Percentiles rank a stretch among this genome's conserved stretches.
Conservation (phyloP, 768 basidiomycete genomes). For the Sarcomyxa edulis region DNA sequence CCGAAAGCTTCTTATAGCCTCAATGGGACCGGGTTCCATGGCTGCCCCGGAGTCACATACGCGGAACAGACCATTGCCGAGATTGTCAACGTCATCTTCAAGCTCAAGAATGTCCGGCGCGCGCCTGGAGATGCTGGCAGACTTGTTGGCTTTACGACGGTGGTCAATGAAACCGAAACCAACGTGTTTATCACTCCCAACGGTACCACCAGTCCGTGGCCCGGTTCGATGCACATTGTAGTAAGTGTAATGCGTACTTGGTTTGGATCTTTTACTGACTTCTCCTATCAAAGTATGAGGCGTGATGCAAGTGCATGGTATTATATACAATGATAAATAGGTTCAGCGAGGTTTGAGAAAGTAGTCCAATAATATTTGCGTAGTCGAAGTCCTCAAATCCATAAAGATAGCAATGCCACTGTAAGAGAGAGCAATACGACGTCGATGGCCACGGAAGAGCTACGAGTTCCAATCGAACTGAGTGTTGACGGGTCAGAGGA, state of each 20-base stretch:
- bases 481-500: conserved; percentile 45
- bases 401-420: too few relatives aligned
- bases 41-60: conserved; percentile 30
- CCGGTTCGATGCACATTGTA: conserved; percentile 29
- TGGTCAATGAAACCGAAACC: conserved; percentile 27
- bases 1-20: conserved; percentile 23
- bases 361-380: too few relatives aligned
- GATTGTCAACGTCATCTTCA: conserved; percentile 40
- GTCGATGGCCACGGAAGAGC: background rate
- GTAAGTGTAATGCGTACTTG: too few relatives aligned
- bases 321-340: too few relatives aligned
- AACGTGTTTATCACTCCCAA: conserved; percentile 27
- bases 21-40: conserved; percentile 34
- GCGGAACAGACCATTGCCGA: conserved; percentile 34
- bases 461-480: conserved; percentile 21
- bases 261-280: too few relatives aligned
- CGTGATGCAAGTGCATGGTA: too few relatives aligned
- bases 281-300: too few relatives aligned
- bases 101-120: conserved; percentile 36
- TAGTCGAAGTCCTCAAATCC: too few relatives aligned
- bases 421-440: too few relatives aligned
- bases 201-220: conserved; percentile 30
- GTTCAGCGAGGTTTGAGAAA: too few relatives aligned
- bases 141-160: conserved; percentile 24
- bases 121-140: conserved; percentile 38